These are phyloP conservation scores for Antarctomyces pellizariae DNA, from an alignment of 495 filamentous ascomycete species.

Conservation along the genomic window DNA sequence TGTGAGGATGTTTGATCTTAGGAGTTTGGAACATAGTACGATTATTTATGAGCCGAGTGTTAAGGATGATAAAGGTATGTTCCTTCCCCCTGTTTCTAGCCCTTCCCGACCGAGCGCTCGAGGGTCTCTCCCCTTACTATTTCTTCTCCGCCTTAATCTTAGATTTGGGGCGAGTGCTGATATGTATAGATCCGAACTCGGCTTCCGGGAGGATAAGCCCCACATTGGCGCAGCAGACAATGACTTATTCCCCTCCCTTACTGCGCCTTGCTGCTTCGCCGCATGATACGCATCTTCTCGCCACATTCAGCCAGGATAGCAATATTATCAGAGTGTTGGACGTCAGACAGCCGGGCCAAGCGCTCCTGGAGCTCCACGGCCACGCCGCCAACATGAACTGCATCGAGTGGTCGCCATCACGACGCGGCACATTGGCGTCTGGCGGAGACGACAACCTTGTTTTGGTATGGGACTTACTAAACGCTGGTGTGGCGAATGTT, in stretches of 20 bases:
- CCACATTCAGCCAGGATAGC: conserved; percentile 87
- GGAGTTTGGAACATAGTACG: conserved; percentile 91
- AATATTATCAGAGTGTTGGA: conserved; percentile 88
- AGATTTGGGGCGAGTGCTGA: no score
- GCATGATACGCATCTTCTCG: conserved; percentile 84
- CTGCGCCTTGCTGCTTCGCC: conserved; percentile 81
- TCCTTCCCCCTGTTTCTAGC: not conserved
- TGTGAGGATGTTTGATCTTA: conserved; percentile 95
- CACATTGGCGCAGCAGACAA: conserved; percentile 45
- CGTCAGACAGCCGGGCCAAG: conserved; percentile 88
- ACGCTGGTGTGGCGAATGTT: conserved; percentile 31
- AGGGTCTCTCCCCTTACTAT: not conserved
- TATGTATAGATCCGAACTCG: not conserved
- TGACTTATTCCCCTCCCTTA: conserved; percentile 62
- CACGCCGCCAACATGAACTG: conserved; percentile 70
- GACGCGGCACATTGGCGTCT: conserved; percentile 71
- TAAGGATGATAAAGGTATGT: conserved; percentile 61
- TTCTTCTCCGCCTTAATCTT: not conserved
- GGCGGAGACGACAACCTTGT: conserved; percentile 83
- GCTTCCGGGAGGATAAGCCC: conserved; percentile 27
- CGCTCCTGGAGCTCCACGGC: conserved; percentile 82
- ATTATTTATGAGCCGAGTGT: conserved; percentile 96
- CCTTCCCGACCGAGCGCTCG: not conserved
- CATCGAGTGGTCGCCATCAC: conserved; percentile 82
- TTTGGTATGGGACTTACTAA: conserved; percentile 81